Percentiles rank a stretch among this genome's conserved stretches.
These are phyloP conservation scores for Hymenoscyphus fraxineus DNA, from an alignment of 2,329 filamentous ascomycete genomes.

Conservation along the genomic window DNA sequence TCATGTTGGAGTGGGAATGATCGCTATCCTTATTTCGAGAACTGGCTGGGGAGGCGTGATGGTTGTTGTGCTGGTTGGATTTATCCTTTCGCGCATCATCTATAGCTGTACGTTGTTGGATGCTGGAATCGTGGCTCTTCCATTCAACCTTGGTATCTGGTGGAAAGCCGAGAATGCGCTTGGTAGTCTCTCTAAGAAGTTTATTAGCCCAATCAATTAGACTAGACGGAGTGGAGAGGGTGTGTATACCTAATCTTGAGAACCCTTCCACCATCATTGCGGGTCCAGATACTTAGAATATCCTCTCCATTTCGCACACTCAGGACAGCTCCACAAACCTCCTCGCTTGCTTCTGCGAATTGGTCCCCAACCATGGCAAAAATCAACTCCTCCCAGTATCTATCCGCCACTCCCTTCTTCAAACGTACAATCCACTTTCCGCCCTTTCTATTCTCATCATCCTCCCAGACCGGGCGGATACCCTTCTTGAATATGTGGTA, in stretches of 20 bases:
- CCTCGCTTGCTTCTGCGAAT: slow-evolving; percentile 86
- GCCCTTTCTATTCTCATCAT: slow-evolving; percentile 91
- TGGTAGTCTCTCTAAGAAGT: slow-evolving; percentile 78
- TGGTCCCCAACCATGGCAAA: slow-evolving; percentile 90
- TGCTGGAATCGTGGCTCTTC: slow-evolving; percentile 95
- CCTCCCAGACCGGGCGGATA: slow-evolving; percentile 96
- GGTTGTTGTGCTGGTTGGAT: slow-evolving; percentile 45
- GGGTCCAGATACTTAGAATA: slow-evolving; percentile 96
- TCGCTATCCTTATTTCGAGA: slow-evolving; percentile 28
- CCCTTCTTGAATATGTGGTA: slow-evolving; percentile 98
- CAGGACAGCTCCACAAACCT: slow-evolving; percentile 91
- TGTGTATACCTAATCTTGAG: slow-evolving; percentile 83
- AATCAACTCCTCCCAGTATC: slow-evolving; percentile 94
- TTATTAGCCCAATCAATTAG: slow-evolving; percentile 15
- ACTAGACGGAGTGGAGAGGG: slow-evolving; percentile 10
- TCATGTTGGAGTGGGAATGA: slow-evolving; percentile 9
- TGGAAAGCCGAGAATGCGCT: slow-evolving; percentile 81
- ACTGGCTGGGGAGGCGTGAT: slow-evolving; percentile 21
- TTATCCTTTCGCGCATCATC: slow-evolving; percentile 92
- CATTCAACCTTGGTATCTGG: slow-evolving; percentile 87
- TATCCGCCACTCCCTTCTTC: slow-evolving; percentile 95
- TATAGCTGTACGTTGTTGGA: slow-evolving; percentile 84
- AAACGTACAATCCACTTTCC: slow-evolving; percentile 97
- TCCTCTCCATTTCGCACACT: slow-evolving; percentile 95
- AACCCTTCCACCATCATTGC: slow-evolving; percentile 86